Base-by-base conservation (phyloP, 257 asterid genomes). In the Nicotiana knightiana region DNA sequence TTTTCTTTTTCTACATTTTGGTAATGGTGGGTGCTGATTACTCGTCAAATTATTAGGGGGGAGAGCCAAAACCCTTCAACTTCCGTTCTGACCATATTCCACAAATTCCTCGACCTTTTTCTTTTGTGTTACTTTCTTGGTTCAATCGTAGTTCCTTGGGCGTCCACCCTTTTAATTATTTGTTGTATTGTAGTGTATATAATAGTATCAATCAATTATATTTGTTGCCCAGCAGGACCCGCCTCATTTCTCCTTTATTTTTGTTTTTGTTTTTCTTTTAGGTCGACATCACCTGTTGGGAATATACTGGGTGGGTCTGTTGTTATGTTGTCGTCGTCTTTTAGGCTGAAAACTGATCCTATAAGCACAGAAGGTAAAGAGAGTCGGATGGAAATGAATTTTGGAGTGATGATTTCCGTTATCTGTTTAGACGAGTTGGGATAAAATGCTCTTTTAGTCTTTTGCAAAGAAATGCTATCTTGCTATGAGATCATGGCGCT, bases 121-220 rank as follows among this genome's bases (percentile, higher is more conserved):
- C 39, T 61, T 55, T 39, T n/a, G 77, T 68, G 79, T 71, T 58
- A 30, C 67, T 82, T 81, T 43, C 46, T 32, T 80, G 62, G 71
- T 62, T 77, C 26, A 32, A 17, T 67, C 39, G 21, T 24, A 43
- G 32, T 78, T 76, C 58, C 57, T 18, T 67, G 82, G 37, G 55
- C 43, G 3, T 67, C 21, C 65, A 28, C 61, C 75, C 79, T 75
- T 59, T 68, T 46, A 67, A 54, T 62, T 53, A 17, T 61, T 76
- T 76, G 70, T 78, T 86, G 85, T 78, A 84, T 79, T 84, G 71
- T 67, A 61, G 78, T 81, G 82, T 86, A 82, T 70, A 82, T 79
- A 86, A 84, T 81, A 75, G 59, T 62, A 79, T 81, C 82, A 76
- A 66, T 67, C 86, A 68, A 58, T 83, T 83, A 65, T 83, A 79